Conservation (phyloP, 2,329 filamentous ascomycete genomes). For the Diplocarpon mali region DNA sequence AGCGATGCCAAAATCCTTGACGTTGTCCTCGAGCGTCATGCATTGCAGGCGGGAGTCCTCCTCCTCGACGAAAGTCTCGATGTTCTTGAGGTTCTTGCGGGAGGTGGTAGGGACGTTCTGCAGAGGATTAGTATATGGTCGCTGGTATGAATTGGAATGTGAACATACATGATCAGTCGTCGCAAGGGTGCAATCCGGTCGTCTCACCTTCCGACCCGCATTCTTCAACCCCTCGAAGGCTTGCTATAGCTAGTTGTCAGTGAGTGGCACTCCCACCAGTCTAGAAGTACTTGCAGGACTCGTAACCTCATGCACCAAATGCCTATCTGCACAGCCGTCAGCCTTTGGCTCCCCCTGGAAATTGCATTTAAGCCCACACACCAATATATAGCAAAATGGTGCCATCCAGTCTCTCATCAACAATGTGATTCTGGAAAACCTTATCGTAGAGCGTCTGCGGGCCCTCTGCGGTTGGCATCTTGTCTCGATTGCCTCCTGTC, state of each 20-base stretch:
- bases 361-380: constrained; percentile 32
- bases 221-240: constrained; percentile 93
- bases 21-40: constrained; percentile 91
- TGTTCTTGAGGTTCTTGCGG: constrained; percentile 86
- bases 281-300: constrained; percentile 58
- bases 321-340: constrained; percentile 52
- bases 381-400: constrained; percentile 90
- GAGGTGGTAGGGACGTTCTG: constrained; percentile 91
- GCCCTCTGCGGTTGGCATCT: constrained; percentile 66
- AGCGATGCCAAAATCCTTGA: constrained; percentile 90
- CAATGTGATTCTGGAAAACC: constrained; percentile 88
- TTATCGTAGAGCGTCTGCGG: constrained; percentile 94
- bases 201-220: constrained; percentile 74
- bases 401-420: constrained; percentile 90
- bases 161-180: constrained; percentile 86
- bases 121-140: constrained; percentile 13
- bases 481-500: not conserved
- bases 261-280: constrained; percentile 1
- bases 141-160: not conserved
- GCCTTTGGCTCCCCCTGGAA: not conserved
- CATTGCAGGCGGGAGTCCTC: constrained; percentile 90
- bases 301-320: constrained; percentile 97
- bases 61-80: constrained; percentile 88
- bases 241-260: constrained; percentile 47
- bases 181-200: constrained; percentile 92